Conservation (phyloP, 257 asterid species). For the Fraxinus americana region DNA sequence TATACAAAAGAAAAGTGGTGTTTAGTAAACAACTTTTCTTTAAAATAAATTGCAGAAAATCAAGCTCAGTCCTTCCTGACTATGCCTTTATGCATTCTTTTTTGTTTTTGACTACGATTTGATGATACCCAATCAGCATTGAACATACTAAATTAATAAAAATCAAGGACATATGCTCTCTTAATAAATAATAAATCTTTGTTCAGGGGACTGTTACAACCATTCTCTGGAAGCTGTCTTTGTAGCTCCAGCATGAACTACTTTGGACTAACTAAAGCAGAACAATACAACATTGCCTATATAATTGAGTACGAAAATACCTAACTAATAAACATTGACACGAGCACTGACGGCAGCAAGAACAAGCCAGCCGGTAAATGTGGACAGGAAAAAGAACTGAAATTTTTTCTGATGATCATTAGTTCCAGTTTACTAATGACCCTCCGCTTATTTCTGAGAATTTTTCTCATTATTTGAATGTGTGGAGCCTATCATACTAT, state of each 20-base stretch:
- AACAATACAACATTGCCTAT: background rate
- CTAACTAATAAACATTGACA: background rate
- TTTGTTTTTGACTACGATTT: background rate
- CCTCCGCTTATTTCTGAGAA: background rate
- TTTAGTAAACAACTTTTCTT: background rate
- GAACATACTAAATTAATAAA: background rate
- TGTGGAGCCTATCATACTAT: background rate
- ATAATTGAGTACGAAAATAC: background rate
- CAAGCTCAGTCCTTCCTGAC: slow-evolving; percentile 12
- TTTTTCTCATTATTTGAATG: background rate
- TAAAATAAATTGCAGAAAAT: slow-evolving; percentile 15
- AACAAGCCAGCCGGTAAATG: background rate
- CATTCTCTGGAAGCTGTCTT: background rate
- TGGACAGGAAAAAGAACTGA: background rate
- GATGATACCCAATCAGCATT: background rate
- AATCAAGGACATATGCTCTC: background rate
- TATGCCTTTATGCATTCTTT: slow-evolving; percentile 5
- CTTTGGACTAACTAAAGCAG: background rate
- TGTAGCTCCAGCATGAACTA: background rate
- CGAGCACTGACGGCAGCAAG: background rate
- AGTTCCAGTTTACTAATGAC: background rate
- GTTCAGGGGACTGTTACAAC: background rate
- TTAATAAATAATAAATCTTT: background rate
- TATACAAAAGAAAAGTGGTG: slow-evolving; percentile 5
- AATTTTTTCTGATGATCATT: background rate